phyloP scores from a whole-genome alignment of 148 eudicot genomes.

The Cornus controversa region DNA sequence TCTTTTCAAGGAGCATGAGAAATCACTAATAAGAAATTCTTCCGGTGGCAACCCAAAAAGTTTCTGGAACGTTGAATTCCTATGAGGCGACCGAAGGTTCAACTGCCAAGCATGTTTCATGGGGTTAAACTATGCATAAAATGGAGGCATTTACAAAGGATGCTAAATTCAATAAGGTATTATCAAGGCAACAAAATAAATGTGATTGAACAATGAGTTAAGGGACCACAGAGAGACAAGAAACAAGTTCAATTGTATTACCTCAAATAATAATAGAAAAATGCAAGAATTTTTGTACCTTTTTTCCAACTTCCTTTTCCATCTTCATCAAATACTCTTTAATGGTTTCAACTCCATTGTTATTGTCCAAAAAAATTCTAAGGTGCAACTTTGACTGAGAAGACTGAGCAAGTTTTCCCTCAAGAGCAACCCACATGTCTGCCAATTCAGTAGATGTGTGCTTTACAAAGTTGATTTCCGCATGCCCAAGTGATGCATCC shows the following conservation, averaged over 20 bases:
- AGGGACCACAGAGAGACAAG: neutral
- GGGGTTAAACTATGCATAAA: conserved; percentile 6
- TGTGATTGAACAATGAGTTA: neutral
- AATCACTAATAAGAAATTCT: conserved; percentile 90
- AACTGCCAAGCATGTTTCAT: conserved; percentile 46
- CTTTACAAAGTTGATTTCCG: conserved; percentile 85
- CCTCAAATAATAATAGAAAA: neutral
- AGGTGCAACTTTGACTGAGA: conserved; percentile 81
- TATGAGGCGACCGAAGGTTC: conserved; percentile 78
- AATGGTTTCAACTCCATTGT: conserved; percentile 74
- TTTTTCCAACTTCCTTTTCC: conserved; percentile 94
- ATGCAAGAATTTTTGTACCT: conserved; percentile 41
- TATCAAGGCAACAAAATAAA: neutral
- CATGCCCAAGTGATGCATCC: conserved; percentile 80
- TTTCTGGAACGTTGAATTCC: conserved; percentile 81
- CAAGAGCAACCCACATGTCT: conserved; percentile 83
- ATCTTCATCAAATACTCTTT: conserved; percentile 75
- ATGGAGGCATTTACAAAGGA: neutral
- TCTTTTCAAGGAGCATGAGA: conserved; percentile 69
- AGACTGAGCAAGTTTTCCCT: conserved; percentile 75
- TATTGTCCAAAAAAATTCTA: conserved; percentile 85
- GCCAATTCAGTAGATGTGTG: conserved; percentile 66
- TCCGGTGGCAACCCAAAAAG: conserved; percentile 77
- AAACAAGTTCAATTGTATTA: neutral
- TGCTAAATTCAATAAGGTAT: neutral